Evolutionary conservation across 345 rosid genomes (phyloP), one percentile per base, ranked within the genome.

Genomic region (Rhodamnia argentea): DNA sequence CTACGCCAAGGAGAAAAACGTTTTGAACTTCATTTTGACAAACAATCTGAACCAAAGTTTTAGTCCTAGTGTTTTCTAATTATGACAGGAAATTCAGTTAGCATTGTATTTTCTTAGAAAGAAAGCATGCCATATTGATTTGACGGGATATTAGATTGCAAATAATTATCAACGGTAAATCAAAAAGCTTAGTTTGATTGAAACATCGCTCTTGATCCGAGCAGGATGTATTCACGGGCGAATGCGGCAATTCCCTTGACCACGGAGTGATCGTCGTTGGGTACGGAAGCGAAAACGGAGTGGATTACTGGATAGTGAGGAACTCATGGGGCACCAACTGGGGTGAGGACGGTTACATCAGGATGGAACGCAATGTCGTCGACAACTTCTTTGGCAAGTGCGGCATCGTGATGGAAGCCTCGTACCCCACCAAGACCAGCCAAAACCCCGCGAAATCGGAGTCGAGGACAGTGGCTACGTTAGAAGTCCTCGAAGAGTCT

Each of bases 371-470:
- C 60, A 95, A 94, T 52, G 50, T 92, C 11, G 88, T 51, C 1
- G 85, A 82, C 53, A 40, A 86, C 22, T 60, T 86, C 29, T 76
- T 94, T 0, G 98, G 99, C 3, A 94, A 93, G 88, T 97, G 99
- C 88, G 99, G 99, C 54, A 96, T 97, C 84, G 98, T 96, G 6
- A 83, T 97, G 84, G 96, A 94, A 76, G 88, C 98, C 82, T 97
- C 99, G 9, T 97, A 96, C 87, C 99, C 99, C 2, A 84, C 94
- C 82, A 97, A 97, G 93, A 92, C 87, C 16, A 93, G 98, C 82
- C 90, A 89, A 85, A 97, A 97, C 86, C 99, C 98, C 0, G 96
- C 99, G 1, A 94, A 97, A 84, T 96, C 99, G 2, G 99, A 98
- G 4, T 99, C 99, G 26, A 37, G 78, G 78, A 37, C 78, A 37